Percentiles rank a stretch among this genome's conserved stretches.
These are phyloP conservation scores for Lunularia cruciata DNA, from an alignment of 225 moss, liverwort and hornwort species.

Conservation along the genomic window DNA sequence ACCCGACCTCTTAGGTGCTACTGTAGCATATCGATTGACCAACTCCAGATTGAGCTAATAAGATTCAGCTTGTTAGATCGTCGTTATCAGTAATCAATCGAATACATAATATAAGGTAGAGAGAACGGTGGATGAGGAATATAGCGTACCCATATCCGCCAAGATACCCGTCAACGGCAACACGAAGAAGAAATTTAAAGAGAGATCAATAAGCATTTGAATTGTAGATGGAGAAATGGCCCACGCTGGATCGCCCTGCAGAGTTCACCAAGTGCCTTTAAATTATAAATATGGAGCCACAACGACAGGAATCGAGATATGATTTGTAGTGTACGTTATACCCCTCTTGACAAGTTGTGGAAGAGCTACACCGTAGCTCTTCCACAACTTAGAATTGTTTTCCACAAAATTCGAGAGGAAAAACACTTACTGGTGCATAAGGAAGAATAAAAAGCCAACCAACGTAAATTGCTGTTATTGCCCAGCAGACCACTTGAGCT, in stretches of 20 bases:
- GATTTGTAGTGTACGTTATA: too few species aligned
- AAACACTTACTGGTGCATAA: constrained; percentile 66
- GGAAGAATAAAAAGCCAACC: constrained; percentile 82
- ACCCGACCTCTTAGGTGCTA: too few species aligned
- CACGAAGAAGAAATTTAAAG: constrained; percentile 88
- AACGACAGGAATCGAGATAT: too few species aligned
- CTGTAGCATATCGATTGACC: too few species aligned
- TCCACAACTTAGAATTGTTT: too few species aligned
- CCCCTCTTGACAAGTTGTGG: too few species aligned
- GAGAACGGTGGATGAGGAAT: too few species aligned
- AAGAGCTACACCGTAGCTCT: too few species aligned
- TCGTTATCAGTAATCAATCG: background rate
- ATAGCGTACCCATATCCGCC: constrained; percentile 50
- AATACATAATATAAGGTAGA: background rate
- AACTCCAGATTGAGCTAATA: too few species aligned
- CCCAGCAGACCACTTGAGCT: constrained; percentile 63
- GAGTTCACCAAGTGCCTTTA: background rate
- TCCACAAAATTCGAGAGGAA: background rate
- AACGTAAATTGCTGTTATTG: constrained; percentile 66
- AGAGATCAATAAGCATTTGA: constrained; percentile 65
- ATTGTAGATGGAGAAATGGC: constrained; percentile 75
- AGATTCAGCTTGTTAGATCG: background rate
- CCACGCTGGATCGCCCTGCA: constrained; percentile 98
- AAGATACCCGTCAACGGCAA: constrained; percentile 63
- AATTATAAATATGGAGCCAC: background rate